Percentiles rank a stretch among this genome's conserved stretches.
Evolutionary conservation across 1,284 basidiomycete genomes (phyloP).

Genomic region (Ganoderma leucocontextum): DNA sequence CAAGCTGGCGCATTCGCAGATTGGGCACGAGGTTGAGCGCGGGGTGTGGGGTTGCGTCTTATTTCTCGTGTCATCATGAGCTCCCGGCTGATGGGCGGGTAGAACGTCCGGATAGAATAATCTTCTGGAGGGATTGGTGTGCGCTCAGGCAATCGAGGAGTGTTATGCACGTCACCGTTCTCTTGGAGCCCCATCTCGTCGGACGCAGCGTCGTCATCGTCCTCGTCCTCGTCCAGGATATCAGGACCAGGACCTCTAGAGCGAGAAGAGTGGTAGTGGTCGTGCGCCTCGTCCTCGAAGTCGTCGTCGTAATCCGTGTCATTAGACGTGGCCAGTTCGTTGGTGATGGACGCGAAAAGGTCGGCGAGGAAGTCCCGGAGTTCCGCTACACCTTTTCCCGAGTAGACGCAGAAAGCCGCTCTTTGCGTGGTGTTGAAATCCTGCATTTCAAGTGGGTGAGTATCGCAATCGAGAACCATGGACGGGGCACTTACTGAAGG

Average conservation of each 20-base stretch:
- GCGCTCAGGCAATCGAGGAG: constrained; percentile 25
- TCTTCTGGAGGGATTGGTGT: constrained; percentile 20
- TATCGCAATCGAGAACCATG: neutral
- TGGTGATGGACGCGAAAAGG: constrained; percentile 75
- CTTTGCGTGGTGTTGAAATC: constrained; percentile 94
- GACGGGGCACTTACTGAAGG: constrained; percentile 70
- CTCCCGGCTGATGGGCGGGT: constrained; percentile 24
- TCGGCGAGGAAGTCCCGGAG: constrained; percentile 83
- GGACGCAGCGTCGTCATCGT: constrained; percentile 46
- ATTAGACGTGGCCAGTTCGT: constrained; percentile 70
- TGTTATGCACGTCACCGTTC: constrained; percentile 19
- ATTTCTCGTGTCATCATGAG: constrained; percentile 36
- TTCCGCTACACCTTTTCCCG: constrained; percentile 88
- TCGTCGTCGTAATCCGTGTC: constrained; percentile 81
- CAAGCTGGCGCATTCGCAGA: constrained; percentile 23
- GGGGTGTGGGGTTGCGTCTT: constrained; percentile 33
- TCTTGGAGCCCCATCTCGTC: constrained; percentile 35
- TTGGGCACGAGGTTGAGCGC: constrained; percentile 30
- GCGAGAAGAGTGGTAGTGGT: constrained; percentile 9
- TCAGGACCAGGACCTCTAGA: constrained; percentile 38
- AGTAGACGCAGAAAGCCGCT: constrained; percentile 96
- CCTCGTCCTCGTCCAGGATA: constrained; percentile 61
- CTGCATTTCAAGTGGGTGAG: constrained; percentile 49
- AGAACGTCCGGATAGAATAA: constrained; percentile 4
- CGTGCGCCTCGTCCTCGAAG: constrained; percentile 48